Evolutionary conservation across 139 green algal species (phyloP), one percentile per base, ranked within the genome.

Genomic region (Marvania coccoides): DNA sequence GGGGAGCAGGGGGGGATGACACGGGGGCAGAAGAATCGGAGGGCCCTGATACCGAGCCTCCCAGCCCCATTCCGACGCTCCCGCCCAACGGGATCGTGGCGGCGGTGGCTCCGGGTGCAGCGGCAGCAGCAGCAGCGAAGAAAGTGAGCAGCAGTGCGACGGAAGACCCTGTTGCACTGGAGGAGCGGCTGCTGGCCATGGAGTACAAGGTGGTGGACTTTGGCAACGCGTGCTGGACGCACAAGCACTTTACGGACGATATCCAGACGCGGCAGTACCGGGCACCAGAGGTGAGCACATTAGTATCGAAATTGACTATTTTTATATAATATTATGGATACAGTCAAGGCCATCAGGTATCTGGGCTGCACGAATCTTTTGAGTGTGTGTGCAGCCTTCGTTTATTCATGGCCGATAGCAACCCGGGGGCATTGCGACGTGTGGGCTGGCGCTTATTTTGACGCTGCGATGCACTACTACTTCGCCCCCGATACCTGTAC

Each of bases 221-320:
- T 78, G 95, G 95, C 45, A 99, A 98, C 73, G 95, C 91, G 5
- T 99, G 95, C 85, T 99, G 95, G 95, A 87, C 75, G 9, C 73
- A 97, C 82, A 94, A 93, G 65, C 90, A 98, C 58, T 98, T 98
- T 85, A 98, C 92, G 10, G 73, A 83, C 15, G 94, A 98, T 78
- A 94, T 99, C 24, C 95, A 99, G 82, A 99, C 95, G 4, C 71
- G 95, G 47, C 91, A 95, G 74, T 99, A 99, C 73, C 81, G 94
- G 36, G 92, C 72, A 7, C 89, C 85, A 29, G 87, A 95, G 81
- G 85, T 87, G 13, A 5, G 62, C 47, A 51, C 12, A 23, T 2
- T 30, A 51, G 19, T 28, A 13, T 65, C 34, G 9, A 29, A 5
- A 45, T 14, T 54, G 37, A 58, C 55, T 57, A 5, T 19, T 58